Evolutionary conservation across 2,329 filamentous ascomycete genomes (phyloP), one percentile per base, ranked within the genome.

Genomic region (Anthostomella pinea): DNA sequence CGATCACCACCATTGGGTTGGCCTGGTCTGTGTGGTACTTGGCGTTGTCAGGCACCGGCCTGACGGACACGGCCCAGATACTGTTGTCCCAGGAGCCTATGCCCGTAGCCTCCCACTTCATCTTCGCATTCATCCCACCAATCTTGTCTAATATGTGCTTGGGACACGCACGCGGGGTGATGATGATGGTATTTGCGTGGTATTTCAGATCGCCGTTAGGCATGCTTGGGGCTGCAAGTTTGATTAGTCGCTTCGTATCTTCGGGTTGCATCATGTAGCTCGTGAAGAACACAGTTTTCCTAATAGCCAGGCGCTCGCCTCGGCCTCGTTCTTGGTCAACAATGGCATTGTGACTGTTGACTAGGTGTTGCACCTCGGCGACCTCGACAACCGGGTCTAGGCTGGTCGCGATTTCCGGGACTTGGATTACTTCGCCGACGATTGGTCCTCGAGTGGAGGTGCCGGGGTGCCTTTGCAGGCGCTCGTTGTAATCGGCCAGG

Each of bases 161-260:
- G 3, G 85, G 79, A 32, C 85, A 87, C 0, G 85, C 81, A 8
- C 85, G 81, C 1, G 88, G 83, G 23, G 84, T 85, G 57, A 98
- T 97, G 53, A 96, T 75, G 51, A 98, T 90, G 62, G 84, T 91
- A 64, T 94, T 95, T 29, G 84, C 90, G 52, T 95, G 82, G 44
- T 81, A 79, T 47, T 87, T 88, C 46, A 95, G 68, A 33, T 94
- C 87, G 34, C 39, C 73, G 33, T 85, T 80, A 18, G 79, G 71
- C 35, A 81, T 67, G 39, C 75, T 73, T 4, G 83, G 83, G 14
- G 87, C 67, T 33, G 82, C 79, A n/a, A 95, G 72, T 5, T 76
- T 74, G 38, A 86, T 75, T 23, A 97, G 70, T 37, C 77, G 79
- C 54, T 85, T 77, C 2, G 83, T 83, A 59, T 93, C 87, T 17